A percentile compares a stretch with the other conserved stretches of the same genome.
Conservation (phyloP, 768 basidiomycete genomes). For the Rhodotorula toruloides region DNA sequence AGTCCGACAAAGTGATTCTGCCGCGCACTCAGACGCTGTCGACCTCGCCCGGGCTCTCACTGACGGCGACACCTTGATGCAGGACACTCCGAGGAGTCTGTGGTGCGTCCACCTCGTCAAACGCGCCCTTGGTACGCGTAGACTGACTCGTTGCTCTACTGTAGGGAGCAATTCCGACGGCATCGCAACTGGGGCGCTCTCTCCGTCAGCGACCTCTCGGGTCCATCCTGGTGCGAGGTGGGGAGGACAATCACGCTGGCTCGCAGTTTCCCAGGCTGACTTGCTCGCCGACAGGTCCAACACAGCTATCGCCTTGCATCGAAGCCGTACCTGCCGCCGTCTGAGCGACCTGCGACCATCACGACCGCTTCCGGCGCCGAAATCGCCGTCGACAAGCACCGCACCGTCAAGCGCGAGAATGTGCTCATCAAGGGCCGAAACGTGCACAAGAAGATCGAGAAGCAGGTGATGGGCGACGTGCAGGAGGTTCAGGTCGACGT, state of each 20-base stretch:
- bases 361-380: slow-evolving; percentile 5
- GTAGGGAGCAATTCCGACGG: slow-evolving; percentile 28
- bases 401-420: slow-evolving; percentile 53
- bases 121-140: rapidly evolving
- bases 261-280: background rate
- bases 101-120: background rate
- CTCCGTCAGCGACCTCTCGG: slow-evolving; percentile 19
- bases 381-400: slow-evolving; percentile 50
- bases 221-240: slow-evolving; percentile 30
- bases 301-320: slow-evolving; percentile 37
- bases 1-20: no score
- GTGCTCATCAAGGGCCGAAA: slow-evolving; percentile 62
- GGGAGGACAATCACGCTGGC: background rate
- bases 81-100: background rate
- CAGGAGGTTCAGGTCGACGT: slow-evolving; percentile 56
- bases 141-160: background rate
- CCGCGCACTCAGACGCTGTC: background rate
- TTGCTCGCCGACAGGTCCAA: background rate
- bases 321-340: slow-evolving; percentile 15
- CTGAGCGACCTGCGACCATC: slow-evolving; percentile 19
- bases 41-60: no score
- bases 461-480: slow-evolving; percentile 56
- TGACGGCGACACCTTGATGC: background rate
- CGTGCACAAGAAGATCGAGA: slow-evolving; percentile 72
- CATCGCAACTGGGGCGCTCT: slow-evolving; percentile 20